Percentiles rank a stretch among this genome's conserved stretches.
These are phyloP conservation scores for Pseudocercospora eumusae DNA, from an alignment of 2,329 filamentous ascomycete species.

Conservation along the genomic window DNA sequence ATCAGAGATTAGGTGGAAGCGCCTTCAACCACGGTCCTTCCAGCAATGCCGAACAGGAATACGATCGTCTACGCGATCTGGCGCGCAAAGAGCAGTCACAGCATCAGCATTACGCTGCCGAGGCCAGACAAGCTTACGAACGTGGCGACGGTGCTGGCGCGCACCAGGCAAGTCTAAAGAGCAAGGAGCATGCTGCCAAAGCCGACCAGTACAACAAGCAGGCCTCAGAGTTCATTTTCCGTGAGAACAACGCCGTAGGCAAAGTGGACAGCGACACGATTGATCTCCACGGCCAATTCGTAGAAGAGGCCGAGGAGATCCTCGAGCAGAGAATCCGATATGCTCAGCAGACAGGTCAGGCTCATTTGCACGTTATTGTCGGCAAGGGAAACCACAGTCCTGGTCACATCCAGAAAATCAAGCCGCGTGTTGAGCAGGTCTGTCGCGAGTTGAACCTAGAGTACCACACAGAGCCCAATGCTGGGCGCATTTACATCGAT, in stretches of 20 bases:
- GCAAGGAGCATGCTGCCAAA: slow-evolving; percentile 77
- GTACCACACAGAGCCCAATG: slow-evolving; percentile 84
- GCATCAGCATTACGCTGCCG: slow-evolving; percentile 65
- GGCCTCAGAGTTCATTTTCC: slow-evolving; percentile 91
- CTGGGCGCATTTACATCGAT: slow-evolving; percentile 85
- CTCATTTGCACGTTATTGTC: slow-evolving; percentile 89
- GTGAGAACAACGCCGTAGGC: slow-evolving; percentile 82
- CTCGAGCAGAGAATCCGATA: slow-evolving; percentile 81
- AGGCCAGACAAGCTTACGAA: slow-evolving; percentile 78
- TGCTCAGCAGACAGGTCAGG: slow-evolving; percentile 71
- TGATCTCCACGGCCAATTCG: slow-evolving; percentile 91
- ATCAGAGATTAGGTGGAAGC: slow-evolving; percentile 42
- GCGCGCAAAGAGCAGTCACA: slow-evolving; percentile 79
- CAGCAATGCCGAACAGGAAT: slow-evolving; percentile 75
- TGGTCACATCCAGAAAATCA: slow-evolving; percentile 86
- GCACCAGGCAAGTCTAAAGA: slow-evolving; percentile 79
- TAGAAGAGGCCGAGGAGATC: slow-evolving; percentile 91
- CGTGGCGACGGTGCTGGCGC: slow-evolving; percentile 80
- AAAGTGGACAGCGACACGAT: slow-evolving; percentile 79
- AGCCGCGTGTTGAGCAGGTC: slow-evolving; percentile 87
- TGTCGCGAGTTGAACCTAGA: slow-evolving; percentile 79
- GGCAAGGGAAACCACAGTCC: slow-evolving; percentile 89
- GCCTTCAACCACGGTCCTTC: slow-evolving; percentile 74
- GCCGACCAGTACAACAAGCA: slow-evolving; percentile 85
- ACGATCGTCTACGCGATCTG: slow-evolving; percentile 83